Base-by-base conservation (phyloP, 75 land plant genomes). In the Sequoiadendron giganteum region DNA sequence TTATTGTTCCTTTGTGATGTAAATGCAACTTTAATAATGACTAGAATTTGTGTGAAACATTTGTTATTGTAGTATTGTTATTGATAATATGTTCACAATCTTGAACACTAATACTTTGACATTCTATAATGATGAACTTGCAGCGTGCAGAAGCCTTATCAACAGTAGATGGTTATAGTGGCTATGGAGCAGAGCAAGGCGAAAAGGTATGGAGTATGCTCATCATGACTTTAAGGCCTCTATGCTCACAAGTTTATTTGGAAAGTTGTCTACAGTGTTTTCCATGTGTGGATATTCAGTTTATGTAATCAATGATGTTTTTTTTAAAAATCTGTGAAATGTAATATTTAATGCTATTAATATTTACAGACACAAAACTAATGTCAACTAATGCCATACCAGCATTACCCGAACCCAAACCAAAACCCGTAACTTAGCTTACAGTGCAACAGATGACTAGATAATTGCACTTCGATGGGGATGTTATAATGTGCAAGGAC, bases 131-230 rank as follows among this genome's bases (percentile, higher is more conserved):
- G 42, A 14, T 75, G 9, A 47, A 3, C 48, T 86, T 92, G 91
- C 94, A 95, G 95, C 90, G 88, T 86, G 92, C 94, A 84, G 80
- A 54, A 36, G 92, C 87, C 42, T 87, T 95, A 61, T 90, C 95
- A 32, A 95, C 96, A 11, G 72, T 79, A 68, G 87, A 92, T 72
- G 96, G 96, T 70, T 95, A 95, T 84, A 93, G 86, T 85, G 96
- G 96, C 9, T 95, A 95, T 89, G 96, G 96, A 87, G 93, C 93
- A 85, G 96, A 95, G 70, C 96, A 95, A 86, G 96, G 96, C 83
- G 95, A 95, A 90, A 89, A 87, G 94, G 96, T 95, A 61, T 48
- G 72, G 11, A 7, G 43, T 40, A 25, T 47, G 4, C 11, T n/a
- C 48, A 82, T 28, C 32, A 82, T 11, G 34, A 15, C 70, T 47